Base-by-base conservation (phyloP, 2,329 filamentous ascomycete genomes). In the Trichoderma oligosporum region DNA sequence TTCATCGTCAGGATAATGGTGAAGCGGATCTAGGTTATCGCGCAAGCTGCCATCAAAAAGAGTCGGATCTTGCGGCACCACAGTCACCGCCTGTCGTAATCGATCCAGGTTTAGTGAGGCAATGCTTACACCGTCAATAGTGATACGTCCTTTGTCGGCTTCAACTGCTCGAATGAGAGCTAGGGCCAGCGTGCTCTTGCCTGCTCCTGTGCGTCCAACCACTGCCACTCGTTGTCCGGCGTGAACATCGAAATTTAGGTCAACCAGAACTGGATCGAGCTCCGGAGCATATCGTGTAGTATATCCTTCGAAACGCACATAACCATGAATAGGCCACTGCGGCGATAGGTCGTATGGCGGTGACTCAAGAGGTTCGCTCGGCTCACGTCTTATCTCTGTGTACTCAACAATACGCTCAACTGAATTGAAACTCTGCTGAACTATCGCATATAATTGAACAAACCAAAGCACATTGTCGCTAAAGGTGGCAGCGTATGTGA, bases 221-320 rank as follows among this genome's bases (percentile, higher is more conserved):
- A 96, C 91, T 55, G 91, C 91, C n/a, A 96, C 87, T 74, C 94
- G 94, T 74, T 96, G 89, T n/a, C 83, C 83, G 1, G 90, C 83
- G 29, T 83, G 77, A 55, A 96, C 89, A 66, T 86, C 87, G 77
- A 96, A 93, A 2, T 80, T 89, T 41, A 96, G 79, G 59, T 87
- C 78, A 65, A 85, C 87, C 53, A 96, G 75, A 2, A 95, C 91
- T 1, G 85, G 85, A 41, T 93, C 89, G 22, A 96, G 81, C 64
- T 94, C 91, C 41, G 82, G 75, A 48, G 91, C 81, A 71, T 96
- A 95, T 58, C 89, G 80, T 1, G 91, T 94, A 49, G 86, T 87
- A 74, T 95, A 95, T 59, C 83, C 80, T 61, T 87, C 81, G 68
- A 96, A 96, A 65, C 92, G 84, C 4, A 96, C 87, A 0, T 84